Evolutionary conservation across 2,329 filamentous ascomycete species (phyloP).

Genomic region (Gliomastix tumulicola): DNA sequence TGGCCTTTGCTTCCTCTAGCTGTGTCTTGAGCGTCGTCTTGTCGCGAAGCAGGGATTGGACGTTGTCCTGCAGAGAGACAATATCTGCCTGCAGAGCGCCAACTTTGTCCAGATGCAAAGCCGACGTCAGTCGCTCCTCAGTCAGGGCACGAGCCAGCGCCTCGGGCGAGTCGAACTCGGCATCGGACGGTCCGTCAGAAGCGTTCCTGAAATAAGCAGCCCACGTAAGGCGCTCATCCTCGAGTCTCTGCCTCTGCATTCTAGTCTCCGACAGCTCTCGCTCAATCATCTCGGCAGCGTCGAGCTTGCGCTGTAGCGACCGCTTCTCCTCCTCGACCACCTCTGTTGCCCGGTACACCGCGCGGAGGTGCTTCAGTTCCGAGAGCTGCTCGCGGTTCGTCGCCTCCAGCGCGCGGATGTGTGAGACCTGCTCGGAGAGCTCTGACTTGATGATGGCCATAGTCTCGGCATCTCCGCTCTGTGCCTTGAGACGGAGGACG

Average conservation of each 20-base stretch:
- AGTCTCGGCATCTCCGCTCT: slow-evolving; percentile 80
- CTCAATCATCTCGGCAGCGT: slow-evolving; percentile 67
- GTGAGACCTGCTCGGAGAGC: slow-evolving; percentile 83
- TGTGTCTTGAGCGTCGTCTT: slow-evolving; percentile 58
- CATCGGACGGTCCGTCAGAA: slow-evolving; percentile 43
- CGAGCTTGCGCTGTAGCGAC: slow-evolving; percentile 68
- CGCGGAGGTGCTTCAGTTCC: slow-evolving; percentile 77
- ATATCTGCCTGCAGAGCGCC: slow-evolving; percentile 75
- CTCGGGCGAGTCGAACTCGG: slow-evolving; percentile 83
- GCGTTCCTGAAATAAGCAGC: slow-evolving; percentile 74
- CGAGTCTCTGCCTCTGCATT: slow-evolving; percentile 76
- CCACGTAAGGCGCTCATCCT: slow-evolving; percentile 86
- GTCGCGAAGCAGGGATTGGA: slow-evolving; percentile 66
- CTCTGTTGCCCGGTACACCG: slow-evolving; percentile 79
- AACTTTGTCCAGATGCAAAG: slow-evolving; percentile 72
- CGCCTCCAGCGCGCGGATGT: slow-evolving; percentile 78
- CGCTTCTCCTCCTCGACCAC: slow-evolving; percentile 95
- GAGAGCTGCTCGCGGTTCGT: slow-evolving; percentile 71
- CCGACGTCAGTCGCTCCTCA: slow-evolving; percentile 72
- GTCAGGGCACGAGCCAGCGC: slow-evolving; percentile 78
- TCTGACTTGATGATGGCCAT: slow-evolving; percentile 81
- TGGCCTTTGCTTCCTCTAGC: slow-evolving; percentile 60
- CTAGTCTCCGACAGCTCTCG: slow-evolving; percentile 72
- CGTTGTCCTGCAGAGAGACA: slow-evolving; percentile 66
- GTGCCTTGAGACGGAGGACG: slow-evolving; percentile 74